Percentiles rank a stretch among this genome's conserved stretches.
Evolutionary conservation across 306 rosid species (phyloP).

Genomic region (Amphicarpaea edgeworthii): DNA sequence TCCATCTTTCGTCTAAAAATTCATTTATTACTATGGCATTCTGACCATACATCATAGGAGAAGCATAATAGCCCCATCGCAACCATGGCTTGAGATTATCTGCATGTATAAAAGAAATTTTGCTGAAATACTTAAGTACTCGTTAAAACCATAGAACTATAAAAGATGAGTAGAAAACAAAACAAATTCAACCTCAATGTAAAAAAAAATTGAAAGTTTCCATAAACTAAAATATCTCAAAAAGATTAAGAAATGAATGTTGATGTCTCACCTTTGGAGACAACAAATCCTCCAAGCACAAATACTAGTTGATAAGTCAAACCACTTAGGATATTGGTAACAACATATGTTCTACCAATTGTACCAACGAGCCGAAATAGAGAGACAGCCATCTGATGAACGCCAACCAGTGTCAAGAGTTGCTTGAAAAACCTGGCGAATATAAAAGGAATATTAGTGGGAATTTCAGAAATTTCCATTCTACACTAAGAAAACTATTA

Average conservation of each 20-base stretch:
- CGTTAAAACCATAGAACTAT: neutral
- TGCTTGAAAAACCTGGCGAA: slow-evolving; percentile 66
- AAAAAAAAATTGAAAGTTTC: neutral
- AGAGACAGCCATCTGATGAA: slow-evolving; percentile 76
- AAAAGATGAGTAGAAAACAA: neutral
- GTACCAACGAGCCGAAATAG: slow-evolving; percentile 69
- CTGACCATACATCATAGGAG: slow-evolving; percentile 94
- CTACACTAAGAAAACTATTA: neutral
- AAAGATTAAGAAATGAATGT: slow-evolving; percentile 17
- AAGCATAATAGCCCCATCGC: slow-evolving; percentile 76
- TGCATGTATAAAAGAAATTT: slow-evolving; percentile 39
- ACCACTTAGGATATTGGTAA: slow-evolving; percentile 59
- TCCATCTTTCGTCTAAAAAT: slow-evolving; percentile 88
- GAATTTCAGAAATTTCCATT: slow-evolving; percentile 3
- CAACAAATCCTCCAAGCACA: slow-evolving; percentile 70
- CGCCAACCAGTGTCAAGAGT: slow-evolving; percentile 58
- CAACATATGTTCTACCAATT: slow-evolving; percentile 61
- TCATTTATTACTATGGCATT: slow-evolving; percentile 82
- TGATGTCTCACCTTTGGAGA: slow-evolving; percentile 56
- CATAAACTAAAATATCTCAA: neutral
- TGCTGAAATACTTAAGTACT: slow-evolving; percentile 5
- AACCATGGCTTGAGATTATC: slow-evolving; percentile 78
- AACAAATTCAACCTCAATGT: neutral
- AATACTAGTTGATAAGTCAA: slow-evolving; percentile 56
- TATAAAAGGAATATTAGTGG: neutral